Conservation (phyloP, 139 green algal genomes). For the Edaphochlamys debaryana region DNA sequence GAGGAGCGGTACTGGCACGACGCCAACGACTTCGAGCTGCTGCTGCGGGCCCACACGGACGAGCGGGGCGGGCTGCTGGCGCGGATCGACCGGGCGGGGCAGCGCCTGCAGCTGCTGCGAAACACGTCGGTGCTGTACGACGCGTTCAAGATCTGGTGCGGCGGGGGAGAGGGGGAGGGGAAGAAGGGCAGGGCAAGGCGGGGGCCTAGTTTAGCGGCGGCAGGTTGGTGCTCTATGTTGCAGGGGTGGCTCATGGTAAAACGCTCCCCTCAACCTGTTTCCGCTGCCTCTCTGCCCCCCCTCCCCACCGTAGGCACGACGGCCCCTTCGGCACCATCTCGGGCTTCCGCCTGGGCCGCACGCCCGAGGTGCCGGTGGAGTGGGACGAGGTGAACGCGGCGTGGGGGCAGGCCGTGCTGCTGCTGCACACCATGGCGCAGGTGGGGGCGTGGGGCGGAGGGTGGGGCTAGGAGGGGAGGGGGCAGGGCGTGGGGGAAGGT, state of each 20-base stretch:
- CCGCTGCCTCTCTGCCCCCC: neutral
- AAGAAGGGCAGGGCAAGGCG: neutral
- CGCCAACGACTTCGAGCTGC: constrained; percentile 83
- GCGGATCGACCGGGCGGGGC: constrained; percentile 58
- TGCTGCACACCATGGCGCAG: constrained; percentile 94
- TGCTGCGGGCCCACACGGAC: constrained; percentile 72
- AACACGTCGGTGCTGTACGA: constrained; percentile 89
- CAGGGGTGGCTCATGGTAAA: no score
- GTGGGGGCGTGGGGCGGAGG: constrained; percentile 4
- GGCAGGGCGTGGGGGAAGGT: neutral
- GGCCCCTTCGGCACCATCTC: constrained; percentile 90
- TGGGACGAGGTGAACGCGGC: constrained; percentile 99
- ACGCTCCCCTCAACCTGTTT: neutral
- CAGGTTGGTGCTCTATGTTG: no score
- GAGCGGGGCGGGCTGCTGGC: constrained; percentile 80
- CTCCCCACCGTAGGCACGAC: constrained; percentile 73
- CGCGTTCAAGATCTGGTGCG: constrained; percentile 83
- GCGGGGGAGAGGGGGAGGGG: neutral
- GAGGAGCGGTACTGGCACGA: constrained; percentile 89
- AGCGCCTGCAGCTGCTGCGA: constrained; percentile 78
- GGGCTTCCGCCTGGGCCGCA: constrained; percentile 90
- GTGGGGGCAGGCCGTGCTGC: constrained; percentile 92
- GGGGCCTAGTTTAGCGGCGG: no score
- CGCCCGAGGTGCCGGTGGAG: constrained; percentile 76
- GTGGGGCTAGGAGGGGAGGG: neutral